A percentile compares a stretch with the other conserved stretches of the same genome.
Conservation (phyloP, 176 grass and related monocot genomes). For the Pharus latifolius region DNA sequence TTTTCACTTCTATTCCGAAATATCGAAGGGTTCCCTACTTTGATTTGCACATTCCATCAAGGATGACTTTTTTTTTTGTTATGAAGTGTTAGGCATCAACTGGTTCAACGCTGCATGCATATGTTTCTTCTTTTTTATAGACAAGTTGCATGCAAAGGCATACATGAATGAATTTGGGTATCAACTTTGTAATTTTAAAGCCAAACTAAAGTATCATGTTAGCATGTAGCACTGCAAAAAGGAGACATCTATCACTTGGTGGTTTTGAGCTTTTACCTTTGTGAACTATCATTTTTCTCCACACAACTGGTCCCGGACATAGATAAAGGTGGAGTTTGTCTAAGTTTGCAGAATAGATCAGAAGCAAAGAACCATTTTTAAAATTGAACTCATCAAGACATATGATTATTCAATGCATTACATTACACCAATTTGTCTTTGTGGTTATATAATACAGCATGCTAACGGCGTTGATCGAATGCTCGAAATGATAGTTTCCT, state of each 20-base stretch:
- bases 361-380: neutral
- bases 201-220: neutral
- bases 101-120: neutral
- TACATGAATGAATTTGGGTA: neutral
- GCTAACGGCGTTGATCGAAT: no score
- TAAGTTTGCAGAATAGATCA: neutral
- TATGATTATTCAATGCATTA: neutral
- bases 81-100: neutral
- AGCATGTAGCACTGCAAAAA: neutral
- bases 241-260: neutral
- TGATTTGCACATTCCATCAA: neutral
- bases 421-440: neutral
- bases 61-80: no score
- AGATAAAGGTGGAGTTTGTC: neutral
- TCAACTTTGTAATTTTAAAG: neutral
- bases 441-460: neutral
- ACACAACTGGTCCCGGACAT: neutral
- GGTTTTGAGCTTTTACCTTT: neutral
- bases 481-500: no score
- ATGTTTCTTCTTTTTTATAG: neutral
- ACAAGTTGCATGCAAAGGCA: neutral
- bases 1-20: neutral
- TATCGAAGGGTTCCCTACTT: neutral
- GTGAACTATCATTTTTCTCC: neutral
- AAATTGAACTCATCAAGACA: neutral